Conservation (phyloP, 495 filamentous ascomycete genomes). For the Penicillium bovifimosum region DNA sequence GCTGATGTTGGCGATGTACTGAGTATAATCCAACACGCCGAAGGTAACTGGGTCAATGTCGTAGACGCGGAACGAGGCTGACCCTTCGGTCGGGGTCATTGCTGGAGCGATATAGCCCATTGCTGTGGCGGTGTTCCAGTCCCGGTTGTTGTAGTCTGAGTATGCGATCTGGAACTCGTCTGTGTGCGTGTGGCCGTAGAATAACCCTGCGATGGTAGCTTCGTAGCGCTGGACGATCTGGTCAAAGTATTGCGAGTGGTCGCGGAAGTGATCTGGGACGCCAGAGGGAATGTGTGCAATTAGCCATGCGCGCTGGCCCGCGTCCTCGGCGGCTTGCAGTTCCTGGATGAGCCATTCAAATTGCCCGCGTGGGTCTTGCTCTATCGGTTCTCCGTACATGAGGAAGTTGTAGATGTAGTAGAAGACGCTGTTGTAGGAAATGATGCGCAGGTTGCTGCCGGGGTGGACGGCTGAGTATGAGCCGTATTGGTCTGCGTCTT, state of each 20-base stretch:
- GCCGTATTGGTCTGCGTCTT: conserved; percentile 38
- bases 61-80: conserved; percentile 54
- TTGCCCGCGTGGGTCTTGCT: conserved; percentile 43
- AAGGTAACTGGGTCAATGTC: conserved; percentile 50
- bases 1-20: conserved; percentile 49
- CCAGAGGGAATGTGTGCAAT: conserved; percentile 50
- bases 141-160: conserved; percentile 35
- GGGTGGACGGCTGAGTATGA: conserved; percentile 45
- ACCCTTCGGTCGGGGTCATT: conserved; percentile 48
- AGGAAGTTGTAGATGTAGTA: conserved; percentile 54
- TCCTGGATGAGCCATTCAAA: conserved; percentile 47
- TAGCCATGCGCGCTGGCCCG: conserved; percentile 49
- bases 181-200: conserved; percentile 53
- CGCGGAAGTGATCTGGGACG: conserved; percentile 41
- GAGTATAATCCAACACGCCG: conserved; percentile 46
- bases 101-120: conserved; percentile 48
- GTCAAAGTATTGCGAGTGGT: conserved; percentile 49
- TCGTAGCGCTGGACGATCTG: conserved; percentile 50
- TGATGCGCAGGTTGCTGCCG: conserved; percentile 43
- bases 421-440: conserved; percentile 54
- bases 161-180: conserved; percentile 54
- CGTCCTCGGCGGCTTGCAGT: conserved; percentile 45
- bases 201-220: conserved; percentile 49
- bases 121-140: conserved; percentile 35
- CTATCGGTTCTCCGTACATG: conserved; percentile 45